A percentile compares a stretch with the other conserved stretches of the same genome.
These are phyloP conservation scores for Pythium chondricola DNA, from an alignment of 352 stramenopile species.

Conservation along the genomic window DNA sequence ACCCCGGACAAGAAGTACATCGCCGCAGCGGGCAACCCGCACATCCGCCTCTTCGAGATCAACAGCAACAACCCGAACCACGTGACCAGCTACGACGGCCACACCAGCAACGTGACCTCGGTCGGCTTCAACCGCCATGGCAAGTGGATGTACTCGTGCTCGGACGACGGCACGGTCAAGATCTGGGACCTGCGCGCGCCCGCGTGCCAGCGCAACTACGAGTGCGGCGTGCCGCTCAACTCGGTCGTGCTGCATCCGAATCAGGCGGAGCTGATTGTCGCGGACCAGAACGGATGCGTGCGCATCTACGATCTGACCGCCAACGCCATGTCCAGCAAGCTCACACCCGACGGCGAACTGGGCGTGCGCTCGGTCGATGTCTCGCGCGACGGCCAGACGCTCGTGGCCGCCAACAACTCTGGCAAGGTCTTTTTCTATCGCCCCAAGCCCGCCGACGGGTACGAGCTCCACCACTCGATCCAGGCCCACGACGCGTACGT, in stretches of 20 bases:
- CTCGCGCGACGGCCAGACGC: constrained; percentile 85
- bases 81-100: constrained; percentile 94
- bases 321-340: constrained; percentile 59
- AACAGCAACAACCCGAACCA: constrained; percentile 94
- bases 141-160: constrained; percentile 97
- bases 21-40: constrained; percentile 94
- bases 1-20: constrained; percentile 97
- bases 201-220: constrained; percentile 84
- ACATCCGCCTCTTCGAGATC: constrained; percentile 98
- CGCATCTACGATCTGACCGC: constrained; percentile 89
- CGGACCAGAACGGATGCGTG: constrained; percentile 92
- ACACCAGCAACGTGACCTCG: constrained; percentile 95
- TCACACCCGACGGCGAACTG: constrained; percentile 63
- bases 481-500: constrained; percentile 90
- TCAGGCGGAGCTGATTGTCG: constrained; percentile 80
- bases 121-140: constrained; percentile 97
- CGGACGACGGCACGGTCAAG: constrained; percentile 94
- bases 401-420: constrained; percentile 93
- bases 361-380: constrained; percentile 92
- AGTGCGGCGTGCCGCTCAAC: constrained; percentile 88
- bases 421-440: constrained; percentile 94
- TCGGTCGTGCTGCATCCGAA: constrained; percentile 95
- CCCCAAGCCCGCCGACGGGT: constrained; percentile 52
- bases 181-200: constrained; percentile 92
- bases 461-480: constrained; percentile 59